Base-by-base conservation (phyloP, 768 basidiomycete genomes). In the Leccinum rimulosum region DNA sequence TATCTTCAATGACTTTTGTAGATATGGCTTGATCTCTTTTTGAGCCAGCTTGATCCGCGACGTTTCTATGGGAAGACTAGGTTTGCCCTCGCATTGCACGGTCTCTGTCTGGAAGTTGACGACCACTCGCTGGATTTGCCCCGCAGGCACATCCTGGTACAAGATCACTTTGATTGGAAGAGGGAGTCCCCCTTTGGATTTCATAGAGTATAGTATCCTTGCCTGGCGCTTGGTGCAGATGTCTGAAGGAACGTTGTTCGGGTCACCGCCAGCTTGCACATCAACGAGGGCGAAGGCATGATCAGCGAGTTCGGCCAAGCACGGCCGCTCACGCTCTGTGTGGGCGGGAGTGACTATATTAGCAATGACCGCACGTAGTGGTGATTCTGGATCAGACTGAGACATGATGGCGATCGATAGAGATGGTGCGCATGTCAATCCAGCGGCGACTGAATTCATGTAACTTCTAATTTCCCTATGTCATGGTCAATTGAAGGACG, bases 231-330 rank as follows among this genome's bases (percentile, higher is more conserved):
- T 50, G 50, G 36, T 60, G 33, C 12, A 35, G 64, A 35, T 25
- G 50, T 50, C 22, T 15, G 36, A 15, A 36, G 36, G 36, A 36
- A 36, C 14, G 36, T 3, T 33, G 51, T 52, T 3, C 12, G 57
- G n/a, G 7, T 17, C 33, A 35, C 33, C 33, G 33, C 33, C 55
- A 30, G 47, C 55, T 1, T 54, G 58, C 28, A 61, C 43, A 31
- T 57, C 54, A 17, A 33, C 56, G 3, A 67, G 66, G 1, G 40
- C n/a, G 31, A 68, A 68, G n/a, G 61, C 68, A 25, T 38, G 59
- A 52, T 65, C 63, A 43, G 61, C 61, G 36, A 68, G 68, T 19
- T 67, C 63, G 1, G 59, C 52, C n/a, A 68, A 54, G 51, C 35
- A 48, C 3, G 25, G 62, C 45, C 69, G 62, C 0, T 54, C 38